Evolutionary conservation across 2,329 filamentous ascomycete genomes (phyloP).

Genomic region (Trichoderma hamatum): DNA sequence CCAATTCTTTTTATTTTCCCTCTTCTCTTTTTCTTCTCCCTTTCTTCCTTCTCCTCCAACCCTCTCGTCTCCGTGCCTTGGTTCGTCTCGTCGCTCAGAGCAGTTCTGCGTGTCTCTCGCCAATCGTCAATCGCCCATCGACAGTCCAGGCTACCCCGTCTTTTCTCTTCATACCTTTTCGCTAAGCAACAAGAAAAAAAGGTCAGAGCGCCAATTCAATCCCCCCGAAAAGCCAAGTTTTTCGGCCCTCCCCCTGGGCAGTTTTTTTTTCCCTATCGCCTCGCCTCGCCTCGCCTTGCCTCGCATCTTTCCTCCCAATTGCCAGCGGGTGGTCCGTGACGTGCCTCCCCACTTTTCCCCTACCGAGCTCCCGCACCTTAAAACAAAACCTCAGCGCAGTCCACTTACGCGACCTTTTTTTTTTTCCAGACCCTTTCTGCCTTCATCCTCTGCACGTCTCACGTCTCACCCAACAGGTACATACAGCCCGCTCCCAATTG

Average conservation of each 20-base stretch:
- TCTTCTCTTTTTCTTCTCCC: slow-evolving; percentile 9
- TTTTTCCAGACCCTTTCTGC: slow-evolving; percentile 18
- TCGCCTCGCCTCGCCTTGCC: slow-evolving; percentile 13
- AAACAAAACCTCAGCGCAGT: slow-evolving; percentile 35
- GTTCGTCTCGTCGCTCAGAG: slow-evolving; percentile 17
- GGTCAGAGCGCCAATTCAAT: slow-evolving; percentile 21
- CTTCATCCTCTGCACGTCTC: slow-evolving; percentile 9
- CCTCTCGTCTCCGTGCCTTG: slow-evolving; percentile 24
- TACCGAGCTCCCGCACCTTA: slow-evolving; percentile 28
- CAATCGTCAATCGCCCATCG: slow-evolving; percentile 21
- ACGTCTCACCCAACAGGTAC: slow-evolving; percentile 26
- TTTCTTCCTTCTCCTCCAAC: slow-evolving; percentile 6
- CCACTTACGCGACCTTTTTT: slow-evolving; percentile 32
- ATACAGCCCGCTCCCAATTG: slow-evolving; percentile 5
- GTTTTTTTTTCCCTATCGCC: background rate
- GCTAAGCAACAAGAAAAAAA: slow-evolving; percentile 7
- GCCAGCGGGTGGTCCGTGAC: slow-evolving; percentile 32
- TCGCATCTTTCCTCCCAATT: slow-evolving; percentile 12
- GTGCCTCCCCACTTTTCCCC: slow-evolving; percentile 30
- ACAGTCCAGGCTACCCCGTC: slow-evolving; percentile 20
- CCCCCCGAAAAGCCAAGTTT: background rate
- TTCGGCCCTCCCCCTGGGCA: slow-evolving; percentile 1
- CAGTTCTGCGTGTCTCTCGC: slow-evolving; percentile 3
- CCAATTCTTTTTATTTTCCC: background rate
- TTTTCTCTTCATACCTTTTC: background rate